Conservation (phyloP, 1,139 yeast species). For the Zygosaccharomyces sapae region DNA sequence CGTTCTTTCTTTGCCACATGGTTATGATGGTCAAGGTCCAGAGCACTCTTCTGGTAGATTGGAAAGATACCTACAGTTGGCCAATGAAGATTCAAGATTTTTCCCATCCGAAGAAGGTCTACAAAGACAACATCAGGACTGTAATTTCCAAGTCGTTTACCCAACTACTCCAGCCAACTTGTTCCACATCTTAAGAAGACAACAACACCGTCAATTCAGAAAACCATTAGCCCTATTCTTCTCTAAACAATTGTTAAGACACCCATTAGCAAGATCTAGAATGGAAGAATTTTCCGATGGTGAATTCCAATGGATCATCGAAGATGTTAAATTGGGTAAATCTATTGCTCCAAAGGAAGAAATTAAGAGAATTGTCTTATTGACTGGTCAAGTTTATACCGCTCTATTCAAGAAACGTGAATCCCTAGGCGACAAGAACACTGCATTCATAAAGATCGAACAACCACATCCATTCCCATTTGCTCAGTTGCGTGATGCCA, state of each 20-base stretch:
- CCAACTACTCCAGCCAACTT: conserved; percentile 97
- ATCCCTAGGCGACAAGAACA: conserved; percentile 64
- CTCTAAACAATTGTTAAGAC: conserved; percentile 92
- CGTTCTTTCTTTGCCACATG: conserved; percentile 94
- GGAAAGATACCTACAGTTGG: conserved; percentile 92
- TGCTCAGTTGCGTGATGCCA: conserved; percentile 82
- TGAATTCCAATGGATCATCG: conserved; percentile 92
- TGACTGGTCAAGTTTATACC: conserved; percentile 93
- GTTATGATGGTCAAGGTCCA: conserved; percentile 99
- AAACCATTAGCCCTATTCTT: conserved; percentile 87
- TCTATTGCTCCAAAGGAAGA: conserved; percentile 72
- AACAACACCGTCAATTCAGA: conserved; percentile 98
- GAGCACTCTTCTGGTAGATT: conserved; percentile 98
- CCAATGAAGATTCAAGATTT: conserved; percentile 91
- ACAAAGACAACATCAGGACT: conserved; percentile 97
- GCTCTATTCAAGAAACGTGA: conserved; percentile 88
- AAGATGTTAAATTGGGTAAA: conserved; percentile 80
- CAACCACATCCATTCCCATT: conserved; percentile 99
- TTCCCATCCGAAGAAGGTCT: conserved; percentile 89
- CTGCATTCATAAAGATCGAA: conserved; percentile 86
- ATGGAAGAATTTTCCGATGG: conserved; percentile 84
- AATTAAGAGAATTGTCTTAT: conserved; percentile 79
- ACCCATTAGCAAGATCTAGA: conserved; percentile 90
- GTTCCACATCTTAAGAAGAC: conserved; percentile 97
- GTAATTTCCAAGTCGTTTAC: conserved; percentile 96